Percentiles rank a stretch among this genome's conserved stretches.
Evolutionary conservation across 2,329 filamentous ascomycete genomes (phyloP).

Genomic region (Aspergillus sp.): DNA sequence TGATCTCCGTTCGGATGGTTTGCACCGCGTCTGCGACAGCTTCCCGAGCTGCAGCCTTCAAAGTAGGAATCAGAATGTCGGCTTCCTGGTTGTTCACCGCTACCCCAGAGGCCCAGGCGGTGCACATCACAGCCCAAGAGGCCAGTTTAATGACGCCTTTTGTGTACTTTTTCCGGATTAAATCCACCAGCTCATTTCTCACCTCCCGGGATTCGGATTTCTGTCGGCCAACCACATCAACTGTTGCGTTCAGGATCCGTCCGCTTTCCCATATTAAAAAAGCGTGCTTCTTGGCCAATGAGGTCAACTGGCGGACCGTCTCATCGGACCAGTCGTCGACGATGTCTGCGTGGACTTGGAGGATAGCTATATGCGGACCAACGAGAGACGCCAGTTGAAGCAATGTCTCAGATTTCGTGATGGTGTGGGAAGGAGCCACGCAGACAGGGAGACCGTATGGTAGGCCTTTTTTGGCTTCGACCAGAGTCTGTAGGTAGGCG

Average conservation of each 20-base stretch:
- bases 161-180: conserved; percentile 40
- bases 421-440: conserved; percentile 56
- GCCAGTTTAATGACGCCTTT: conserved; percentile 37
- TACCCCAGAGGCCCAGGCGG: conserved; percentile 38
- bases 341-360: conserved; percentile 63
- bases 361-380: conserved; percentile 59
- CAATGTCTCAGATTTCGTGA: conserved; percentile 56
- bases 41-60: conserved; percentile 42
- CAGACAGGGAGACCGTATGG: conserved; percentile 39
- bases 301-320: conserved; percentile 45
- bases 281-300: conserved; percentile 34
- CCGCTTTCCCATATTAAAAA: conserved; percentile 44
- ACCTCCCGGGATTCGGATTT: conserved; percentile 28
- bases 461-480: conserved; percentile 32
- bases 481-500: conserved; percentile 36
- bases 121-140: conserved; percentile 39
- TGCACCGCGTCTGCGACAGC: conserved; percentile 38
- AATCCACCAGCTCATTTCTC: conserved; percentile 31
- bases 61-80: conserved; percentile 42
- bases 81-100: conserved; percentile 37
- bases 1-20: conserved; percentile 43
- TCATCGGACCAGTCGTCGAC: conserved; percentile 60
- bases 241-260: conserved; percentile 36
- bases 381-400: conserved; percentile 57
- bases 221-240: conserved; percentile 31